phyloP scores from a whole-genome alignment of 2,329 filamentous ascomycete genomes.

The Pestalotiopsis fici region DNA sequence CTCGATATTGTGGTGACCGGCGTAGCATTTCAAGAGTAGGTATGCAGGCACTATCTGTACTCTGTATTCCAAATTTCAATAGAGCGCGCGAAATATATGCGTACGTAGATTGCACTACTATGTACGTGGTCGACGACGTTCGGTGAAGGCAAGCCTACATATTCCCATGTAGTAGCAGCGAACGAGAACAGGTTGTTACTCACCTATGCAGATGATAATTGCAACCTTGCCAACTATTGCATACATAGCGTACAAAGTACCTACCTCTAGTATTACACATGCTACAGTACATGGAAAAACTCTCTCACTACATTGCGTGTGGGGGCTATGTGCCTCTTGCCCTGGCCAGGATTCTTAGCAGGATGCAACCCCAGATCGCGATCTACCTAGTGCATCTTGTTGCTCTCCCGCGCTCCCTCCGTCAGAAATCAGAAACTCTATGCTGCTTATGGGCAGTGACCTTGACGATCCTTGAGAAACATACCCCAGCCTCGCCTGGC shows the following conservation, averaged over 20 bases:
- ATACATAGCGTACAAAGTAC: background rate
- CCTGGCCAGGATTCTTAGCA: background rate
- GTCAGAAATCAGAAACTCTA: background rate
- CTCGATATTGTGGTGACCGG: background rate
- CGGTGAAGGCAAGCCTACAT: background rate
- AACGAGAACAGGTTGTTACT: background rate
- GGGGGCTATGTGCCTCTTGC: background rate
- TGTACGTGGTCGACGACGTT: background rate
- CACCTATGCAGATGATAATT: background rate
- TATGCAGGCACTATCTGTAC: background rate
- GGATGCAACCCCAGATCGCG: conserved; percentile 4
- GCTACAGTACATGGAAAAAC: background rate
- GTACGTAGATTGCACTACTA: background rate
- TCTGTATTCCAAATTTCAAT: background rate
- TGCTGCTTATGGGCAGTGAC: background rate
- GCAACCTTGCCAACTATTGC: background rate
- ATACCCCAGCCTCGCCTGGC: background rate
- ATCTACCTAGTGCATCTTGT: background rate
- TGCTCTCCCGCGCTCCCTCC: conserved; percentile 1
- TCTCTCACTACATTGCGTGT: background rate
- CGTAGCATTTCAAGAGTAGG: background rate
- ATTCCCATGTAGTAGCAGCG: background rate
- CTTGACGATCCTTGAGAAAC: background rate
- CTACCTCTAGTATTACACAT: background rate
- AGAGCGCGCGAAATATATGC: background rate